phyloP scores from a whole-genome alignment of 345 rosid genomes.

The Sisymbrium irio region DNA sequence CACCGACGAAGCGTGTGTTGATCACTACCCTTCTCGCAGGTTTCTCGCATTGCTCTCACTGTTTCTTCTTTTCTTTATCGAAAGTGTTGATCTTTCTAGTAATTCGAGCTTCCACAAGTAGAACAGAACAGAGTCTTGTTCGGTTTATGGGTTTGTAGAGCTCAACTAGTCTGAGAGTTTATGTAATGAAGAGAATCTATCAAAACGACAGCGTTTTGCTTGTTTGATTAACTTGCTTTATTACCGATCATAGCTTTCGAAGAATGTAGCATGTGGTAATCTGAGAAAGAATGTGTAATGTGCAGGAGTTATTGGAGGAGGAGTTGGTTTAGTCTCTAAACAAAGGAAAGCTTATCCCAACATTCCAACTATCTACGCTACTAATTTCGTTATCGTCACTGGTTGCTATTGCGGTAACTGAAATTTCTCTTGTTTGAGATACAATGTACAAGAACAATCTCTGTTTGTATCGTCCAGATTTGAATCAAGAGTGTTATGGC shows the following conservation, averaged over 20 bases:
- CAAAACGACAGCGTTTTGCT: no score
- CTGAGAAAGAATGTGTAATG: neutral
- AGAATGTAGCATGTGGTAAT: no score
- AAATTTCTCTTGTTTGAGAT: neutral
- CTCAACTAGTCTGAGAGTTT: no score
- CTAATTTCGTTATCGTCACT: conserved; percentile 66
- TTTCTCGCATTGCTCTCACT: conserved; percentile 20
- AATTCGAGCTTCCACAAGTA: neutral
- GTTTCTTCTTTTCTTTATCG: neutral
- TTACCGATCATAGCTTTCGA: no score
- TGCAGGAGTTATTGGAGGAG: conserved; percentile 68
- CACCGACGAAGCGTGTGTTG: conserved; percentile 58
- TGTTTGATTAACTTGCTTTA: no score
- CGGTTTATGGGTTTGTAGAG: no score
- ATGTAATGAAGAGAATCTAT: no score
- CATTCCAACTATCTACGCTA: conserved; percentile 58
- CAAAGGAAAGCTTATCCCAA: conserved; percentile 58
- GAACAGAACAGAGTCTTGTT: no score
- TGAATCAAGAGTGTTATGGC: neutral
- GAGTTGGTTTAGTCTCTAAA: conserved; percentile 64
- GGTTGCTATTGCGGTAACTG: conserved; percentile 76
- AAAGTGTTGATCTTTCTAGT: neutral
- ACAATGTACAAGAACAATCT: neutral
- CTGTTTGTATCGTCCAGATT: no score
- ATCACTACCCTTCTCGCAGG: conserved; percentile 69